Percentiles rank a stretch among this genome's conserved stretches.
Conservation (phyloP, 495 filamentous ascomycete genomes). For the Xeromyces bisporus region DNA sequence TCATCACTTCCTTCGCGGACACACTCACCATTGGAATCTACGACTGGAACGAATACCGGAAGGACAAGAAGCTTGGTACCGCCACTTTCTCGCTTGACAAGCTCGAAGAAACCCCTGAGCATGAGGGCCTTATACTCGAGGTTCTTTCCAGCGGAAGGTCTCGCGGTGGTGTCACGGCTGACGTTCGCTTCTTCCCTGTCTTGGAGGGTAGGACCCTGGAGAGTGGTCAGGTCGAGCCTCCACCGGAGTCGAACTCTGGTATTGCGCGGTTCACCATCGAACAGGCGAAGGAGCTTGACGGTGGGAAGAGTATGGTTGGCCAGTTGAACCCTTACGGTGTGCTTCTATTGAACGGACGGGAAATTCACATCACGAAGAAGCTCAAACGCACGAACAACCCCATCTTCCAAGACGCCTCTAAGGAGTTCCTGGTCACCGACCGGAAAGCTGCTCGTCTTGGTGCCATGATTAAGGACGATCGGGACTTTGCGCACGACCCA, state of each 20-base stretch:
- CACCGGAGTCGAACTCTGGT: slow-evolving; percentile 81
- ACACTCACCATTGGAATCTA: slow-evolving; percentile 64
- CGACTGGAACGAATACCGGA: slow-evolving; percentile 90
- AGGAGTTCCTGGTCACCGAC: slow-evolving; percentile 88
- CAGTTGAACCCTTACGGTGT: slow-evolving; percentile 79
- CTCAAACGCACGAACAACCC: slow-evolving; percentile 94
- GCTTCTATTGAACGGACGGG: slow-evolving; percentile 75
- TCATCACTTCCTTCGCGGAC: slow-evolving; percentile 79
- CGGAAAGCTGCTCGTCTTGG: slow-evolving; percentile 77
- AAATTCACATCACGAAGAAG: slow-evolving; percentile 68
- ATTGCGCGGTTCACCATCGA: slow-evolving; percentile 84
- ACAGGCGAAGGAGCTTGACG: slow-evolving; percentile 90
- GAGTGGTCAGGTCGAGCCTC: slow-evolving; percentile 59
- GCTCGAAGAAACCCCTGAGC: slow-evolving; percentile 53
- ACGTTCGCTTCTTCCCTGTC: slow-evolving; percentile 91
- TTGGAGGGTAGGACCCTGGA: slow-evolving; percentile 52
- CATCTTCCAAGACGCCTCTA: slow-evolving; percentile 75
- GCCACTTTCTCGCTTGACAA: slow-evolving; percentile 73
- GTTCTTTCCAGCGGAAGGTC: slow-evolving; percentile 70
- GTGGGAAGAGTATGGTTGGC: slow-evolving; percentile 74
- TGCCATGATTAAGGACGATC: slow-evolving; percentile 85
- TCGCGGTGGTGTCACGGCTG: slow-evolving; percentile 60
- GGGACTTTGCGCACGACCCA: slow-evolving; percentile 67
- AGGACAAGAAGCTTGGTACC: slow-evolving; percentile 86
- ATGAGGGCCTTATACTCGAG: slow-evolving; percentile 73